Percentiles rank a stretch among this genome's conserved stretches.
These are phyloP conservation scores for Orobanche coerulescens DNA, from an alignment of 257 asterid genomes.

Conservation along the genomic window DNA sequence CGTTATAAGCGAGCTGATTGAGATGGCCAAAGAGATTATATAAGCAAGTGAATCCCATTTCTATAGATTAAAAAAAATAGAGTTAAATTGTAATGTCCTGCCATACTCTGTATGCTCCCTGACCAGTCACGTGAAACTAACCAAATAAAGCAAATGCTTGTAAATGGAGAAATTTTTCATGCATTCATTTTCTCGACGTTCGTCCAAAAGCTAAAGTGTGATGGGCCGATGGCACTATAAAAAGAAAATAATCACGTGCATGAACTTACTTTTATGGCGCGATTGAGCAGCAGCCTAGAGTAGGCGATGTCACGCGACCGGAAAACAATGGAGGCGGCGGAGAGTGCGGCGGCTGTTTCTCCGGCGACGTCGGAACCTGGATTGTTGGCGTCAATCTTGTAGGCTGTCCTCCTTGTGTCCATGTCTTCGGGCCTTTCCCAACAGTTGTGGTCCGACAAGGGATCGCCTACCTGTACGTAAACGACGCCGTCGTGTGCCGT, in stretches of 20 bases:
- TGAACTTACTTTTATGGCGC: conserved; percentile 65
- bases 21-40: no score
- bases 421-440: conserved; percentile 94
- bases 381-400: conserved; percentile 48
- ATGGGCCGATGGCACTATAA: no score
- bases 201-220: background rate
- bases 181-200: conserved; percentile 9
- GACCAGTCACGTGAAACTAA: conserved; percentile 22
- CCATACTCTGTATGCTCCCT: conserved; percentile 21
- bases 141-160: background rate
- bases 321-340: conserved; percentile 88
- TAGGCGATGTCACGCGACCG: conserved; percentile 60
- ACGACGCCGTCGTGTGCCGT: conserved; percentile 62
- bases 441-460: conserved; percentile 74
- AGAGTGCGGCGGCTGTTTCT: conserved; percentile 86
- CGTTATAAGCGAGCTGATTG: no score
- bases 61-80: background rate
- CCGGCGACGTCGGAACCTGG: conserved; percentile 94
- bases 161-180: conserved; percentile 4
- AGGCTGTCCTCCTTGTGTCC: conserved; percentile 65
- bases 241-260: background rate
- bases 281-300: conserved; percentile 60
- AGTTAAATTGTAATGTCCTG: background rate
- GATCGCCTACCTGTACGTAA: conserved; percentile 76
- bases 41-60: no score